Evolutionary conservation across 176 grass and related monocot genomes (phyloP).

Genomic region (Triticum monococcum): DNA sequence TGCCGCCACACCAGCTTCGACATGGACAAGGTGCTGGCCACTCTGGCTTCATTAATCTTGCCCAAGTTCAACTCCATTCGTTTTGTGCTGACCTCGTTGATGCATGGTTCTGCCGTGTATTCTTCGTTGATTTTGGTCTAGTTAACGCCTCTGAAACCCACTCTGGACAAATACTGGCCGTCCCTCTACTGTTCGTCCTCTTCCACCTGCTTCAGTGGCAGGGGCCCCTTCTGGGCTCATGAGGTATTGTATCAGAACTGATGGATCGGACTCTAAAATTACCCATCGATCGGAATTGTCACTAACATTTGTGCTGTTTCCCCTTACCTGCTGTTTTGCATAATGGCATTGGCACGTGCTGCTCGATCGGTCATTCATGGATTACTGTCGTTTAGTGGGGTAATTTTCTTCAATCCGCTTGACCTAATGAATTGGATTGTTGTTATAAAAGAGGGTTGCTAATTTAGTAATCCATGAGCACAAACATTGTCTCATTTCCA

Average conservation of each 20-base stretch:
- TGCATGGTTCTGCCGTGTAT: neutral
- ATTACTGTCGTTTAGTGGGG: constrained; percentile 35
- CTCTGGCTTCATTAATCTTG: neutral
- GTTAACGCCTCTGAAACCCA: constrained; percentile 35
- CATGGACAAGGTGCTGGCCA: constrained; percentile 35
- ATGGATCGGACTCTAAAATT: neutral
- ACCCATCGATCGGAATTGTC: neutral
- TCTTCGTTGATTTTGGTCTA: constrained; percentile 2
- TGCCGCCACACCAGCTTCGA: constrained; percentile 47
- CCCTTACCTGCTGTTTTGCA: neutral
- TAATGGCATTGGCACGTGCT: neutral
- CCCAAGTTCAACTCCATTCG: neutral
- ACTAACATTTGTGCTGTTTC: constrained; percentile 23
- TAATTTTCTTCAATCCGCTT: constrained; percentile 24
- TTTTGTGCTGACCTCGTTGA: neutral
- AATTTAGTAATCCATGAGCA: neutral
- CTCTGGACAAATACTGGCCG: constrained; percentile 42
- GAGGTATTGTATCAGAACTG: constrained; percentile 32
- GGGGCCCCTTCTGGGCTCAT: constrained; percentile 54
- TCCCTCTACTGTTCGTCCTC: constrained; percentile 48
- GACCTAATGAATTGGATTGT: neutral
- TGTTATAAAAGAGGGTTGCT: neutral
- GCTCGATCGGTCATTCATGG: neutral
- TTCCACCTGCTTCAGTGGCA: constrained; percentile 57
- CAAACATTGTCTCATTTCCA: neutral